Evolutionary conservation across 805 yeast species (phyloP), one percentile per base, ranked within the genome.

Genomic region (Kluyveromyces nonfermentans): DNA sequence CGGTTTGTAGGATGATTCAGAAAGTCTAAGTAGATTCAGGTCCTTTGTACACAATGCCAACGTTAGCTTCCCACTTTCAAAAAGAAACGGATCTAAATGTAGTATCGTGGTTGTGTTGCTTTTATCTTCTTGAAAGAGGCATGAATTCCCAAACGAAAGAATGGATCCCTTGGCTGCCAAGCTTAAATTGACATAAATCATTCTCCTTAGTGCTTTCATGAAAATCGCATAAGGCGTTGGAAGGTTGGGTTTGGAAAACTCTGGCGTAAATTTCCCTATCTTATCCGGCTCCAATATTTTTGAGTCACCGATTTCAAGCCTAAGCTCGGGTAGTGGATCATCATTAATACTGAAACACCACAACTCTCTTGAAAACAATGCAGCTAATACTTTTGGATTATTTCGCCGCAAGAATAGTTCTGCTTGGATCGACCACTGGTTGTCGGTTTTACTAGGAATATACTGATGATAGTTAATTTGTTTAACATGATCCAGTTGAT

Each of bases 121-220:
- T 35, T 32, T 37, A 33, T 47, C 37, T 45, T 55, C 44, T 43
- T 54, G 52, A 35, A 59, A 37, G 47, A 67, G 42, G 51, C 67
- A 61, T 51, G 76, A 62, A 46, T 72, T 74, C 1, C 80, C 80
- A 57, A 75, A 77, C 0, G 79, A 78, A 1, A 72, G 46, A 2
- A 75, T 50, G 35, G 59, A 60, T 35, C 59, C 58, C n/a, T 60
- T 51, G 1, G 66, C 59, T 7, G 48, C 48, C 46, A 65, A 21
- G 28, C 69, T 49, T 33, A 68, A 41, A 49, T 63, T 56, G 36
- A 60, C 44, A 46, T 65, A 48, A 18, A 76, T 56, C 47, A 63
- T 62, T 50, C 69, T 69, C 50, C 74, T 68, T 21, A 75, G 60
- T 1, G 80, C 78, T 48, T 74, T 69, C 30, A 75, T 51, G 37